Conservation (phyloP, 257 asterid species). For the Rehmannia glutinosa region DNA sequence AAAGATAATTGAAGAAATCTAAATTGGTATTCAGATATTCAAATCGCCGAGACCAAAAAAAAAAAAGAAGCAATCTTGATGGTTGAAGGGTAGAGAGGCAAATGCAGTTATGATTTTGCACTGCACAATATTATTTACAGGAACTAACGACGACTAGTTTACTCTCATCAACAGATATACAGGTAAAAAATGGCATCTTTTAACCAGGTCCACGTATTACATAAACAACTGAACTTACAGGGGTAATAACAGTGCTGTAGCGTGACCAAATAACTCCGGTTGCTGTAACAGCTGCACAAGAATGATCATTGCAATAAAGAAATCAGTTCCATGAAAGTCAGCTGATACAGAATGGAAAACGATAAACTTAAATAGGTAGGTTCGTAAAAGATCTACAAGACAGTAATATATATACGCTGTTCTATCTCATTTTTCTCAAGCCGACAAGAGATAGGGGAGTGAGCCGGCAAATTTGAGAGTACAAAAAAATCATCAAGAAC, state of each 20-base stretch:
- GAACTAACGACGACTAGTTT: background rate
- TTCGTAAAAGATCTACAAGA: background rate
- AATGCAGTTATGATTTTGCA: too few relatives aligned
- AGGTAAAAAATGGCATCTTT: background rate
- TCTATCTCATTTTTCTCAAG: background rate
- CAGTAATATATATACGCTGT: background rate
- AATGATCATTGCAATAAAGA: slow-evolving; percentile 9
- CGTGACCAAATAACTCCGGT: slow-evolving; percentile 4
- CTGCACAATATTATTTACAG: background rate
- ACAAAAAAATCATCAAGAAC: background rate
- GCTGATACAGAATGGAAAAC: background rate
- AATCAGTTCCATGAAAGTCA: background rate
- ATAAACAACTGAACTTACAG: background rate
- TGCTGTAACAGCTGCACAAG: slow-evolving; percentile 4
- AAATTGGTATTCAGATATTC: too few relatives aligned
- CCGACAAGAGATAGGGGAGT: background rate
- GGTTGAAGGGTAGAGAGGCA: too few relatives aligned
- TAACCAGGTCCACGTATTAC: background rate
- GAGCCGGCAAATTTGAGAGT: background rate
- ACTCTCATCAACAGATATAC: background rate
- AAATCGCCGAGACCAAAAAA: too few relatives aligned
- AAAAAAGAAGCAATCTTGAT: too few relatives aligned
- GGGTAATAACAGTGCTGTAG: slow-evolving; percentile 7
- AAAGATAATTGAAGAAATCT: too few relatives aligned
- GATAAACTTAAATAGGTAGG: background rate